Evolutionary conservation across 306 rosid genomes (phyloP).

Genomic region (Cicer chorassanicum): DNA sequence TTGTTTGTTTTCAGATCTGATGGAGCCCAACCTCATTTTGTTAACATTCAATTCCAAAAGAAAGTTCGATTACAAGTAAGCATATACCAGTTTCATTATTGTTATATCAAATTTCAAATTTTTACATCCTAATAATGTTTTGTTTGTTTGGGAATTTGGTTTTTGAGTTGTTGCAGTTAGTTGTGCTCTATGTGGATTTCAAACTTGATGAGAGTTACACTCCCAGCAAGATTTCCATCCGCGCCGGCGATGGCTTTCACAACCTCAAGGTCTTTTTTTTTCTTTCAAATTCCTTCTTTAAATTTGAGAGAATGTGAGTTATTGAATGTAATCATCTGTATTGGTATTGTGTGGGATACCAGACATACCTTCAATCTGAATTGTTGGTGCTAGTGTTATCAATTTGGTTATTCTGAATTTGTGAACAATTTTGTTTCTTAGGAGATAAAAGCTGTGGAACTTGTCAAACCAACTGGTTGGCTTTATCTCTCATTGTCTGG

Average conservation of each 20-base stretch:
- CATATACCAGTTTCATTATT: not conserved
- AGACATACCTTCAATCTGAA: not conserved
- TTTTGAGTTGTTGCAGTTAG: slow-evolving; percentile 57
- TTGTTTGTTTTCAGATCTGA: slow-evolving; percentile 66
- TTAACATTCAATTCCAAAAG: slow-evolving; percentile 90
- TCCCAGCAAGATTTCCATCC: slow-evolving; percentile 78
- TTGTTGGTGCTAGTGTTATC: not conserved
- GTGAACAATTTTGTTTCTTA: slow-evolving; percentile 42
- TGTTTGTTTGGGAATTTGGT: slow-evolving; percentile 2
- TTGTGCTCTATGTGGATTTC: slow-evolving; percentile 86
- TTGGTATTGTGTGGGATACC: not conserved
- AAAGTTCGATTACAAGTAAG: slow-evolving; percentile 85
- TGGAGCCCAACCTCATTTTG: slow-evolving; percentile 92
- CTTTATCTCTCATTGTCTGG: slow-evolving; percentile 83
- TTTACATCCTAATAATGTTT: not conserved
- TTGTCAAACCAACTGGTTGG: slow-evolving; percentile 91
- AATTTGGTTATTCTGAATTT: slow-evolving; percentile 22
- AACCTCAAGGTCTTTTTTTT: slow-evolving; percentile 67
- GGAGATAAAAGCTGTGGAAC: slow-evolving; percentile 92
- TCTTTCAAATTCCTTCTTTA: not conserved
- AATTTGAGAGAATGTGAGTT: not conserved
- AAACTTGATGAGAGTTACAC: slow-evolving; percentile 97
- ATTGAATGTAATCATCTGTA: not conserved
- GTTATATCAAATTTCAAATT: not conserved
- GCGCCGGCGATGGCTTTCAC: slow-evolving; percentile 94